A percentile compares a stretch with the other conserved stretches of the same genome.
These are phyloP conservation scores for Penicillium diatomitis DNA, from an alignment of 495 filamentous ascomycete genomes.

Conservation along the genomic window DNA sequence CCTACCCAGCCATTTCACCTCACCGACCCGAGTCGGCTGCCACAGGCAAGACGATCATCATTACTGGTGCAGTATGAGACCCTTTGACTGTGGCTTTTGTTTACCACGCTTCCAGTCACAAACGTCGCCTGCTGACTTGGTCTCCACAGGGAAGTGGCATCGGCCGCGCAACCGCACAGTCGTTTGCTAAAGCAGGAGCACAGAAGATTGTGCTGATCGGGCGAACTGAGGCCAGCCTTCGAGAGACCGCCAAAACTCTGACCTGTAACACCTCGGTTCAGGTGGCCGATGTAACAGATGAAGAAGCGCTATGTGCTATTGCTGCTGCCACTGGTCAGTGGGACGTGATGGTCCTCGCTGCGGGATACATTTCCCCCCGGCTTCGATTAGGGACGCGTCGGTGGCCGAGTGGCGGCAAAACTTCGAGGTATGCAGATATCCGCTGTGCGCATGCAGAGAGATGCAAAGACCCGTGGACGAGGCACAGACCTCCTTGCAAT, in stretches of 20 bases:
- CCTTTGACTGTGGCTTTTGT: too few species aligned
- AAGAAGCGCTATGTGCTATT: slow-evolving; percentile 9
- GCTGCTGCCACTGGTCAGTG: slow-evolving; percentile 17
- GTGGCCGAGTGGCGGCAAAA: slow-evolving; percentile 27
- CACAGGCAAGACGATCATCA: slow-evolving; percentile 34
- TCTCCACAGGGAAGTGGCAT: slow-evolving; percentile 25
- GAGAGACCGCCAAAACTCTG: slow-evolving; percentile 7
- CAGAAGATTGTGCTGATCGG: slow-evolving; percentile 25
- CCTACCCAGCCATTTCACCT: slow-evolving; percentile 37
- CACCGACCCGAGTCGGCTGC: slow-evolving; percentile 28
- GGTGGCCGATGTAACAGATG: slow-evolving; percentile 13
- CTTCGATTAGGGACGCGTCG: slow-evolving; percentile 11
- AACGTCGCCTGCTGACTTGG: too few species aligned
- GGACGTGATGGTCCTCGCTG: slow-evolving; percentile 26
- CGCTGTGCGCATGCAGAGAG: neutral
- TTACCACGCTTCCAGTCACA: too few species aligned
- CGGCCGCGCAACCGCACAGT: slow-evolving; percentile 26
- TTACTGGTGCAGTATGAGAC: slow-evolving; percentile 33
- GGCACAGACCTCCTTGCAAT: too few species aligned
- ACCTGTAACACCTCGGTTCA: slow-evolving; percentile 2
- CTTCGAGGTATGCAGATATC: slow-evolving; percentile 21
- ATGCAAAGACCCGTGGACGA: neutral
- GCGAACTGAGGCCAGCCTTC: slow-evolving; percentile 17
- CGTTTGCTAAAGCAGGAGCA: slow-evolving; percentile 31
- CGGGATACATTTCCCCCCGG: slow-evolving; percentile 19